These are phyloP conservation scores for Acanthamoeba polyphaga DNA, from an alignment of 208 protist genomes.

Conservation along the genomic window DNA sequence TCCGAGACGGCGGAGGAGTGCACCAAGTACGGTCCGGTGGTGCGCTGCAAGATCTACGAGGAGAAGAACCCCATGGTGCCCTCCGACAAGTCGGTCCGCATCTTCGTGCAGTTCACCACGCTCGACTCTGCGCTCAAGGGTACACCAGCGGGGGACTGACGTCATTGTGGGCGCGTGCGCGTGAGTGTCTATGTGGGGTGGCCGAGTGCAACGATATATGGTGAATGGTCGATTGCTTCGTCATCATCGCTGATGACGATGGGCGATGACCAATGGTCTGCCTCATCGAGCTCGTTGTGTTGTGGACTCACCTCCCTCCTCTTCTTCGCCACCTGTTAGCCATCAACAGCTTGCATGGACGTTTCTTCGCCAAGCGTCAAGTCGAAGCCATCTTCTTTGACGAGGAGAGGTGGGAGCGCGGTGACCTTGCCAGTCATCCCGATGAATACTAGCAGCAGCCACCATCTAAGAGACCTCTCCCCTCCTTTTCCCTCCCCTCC, in stretches of 20 bases:
- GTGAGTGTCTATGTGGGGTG: neutral
- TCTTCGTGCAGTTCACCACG: conserved; percentile 74
- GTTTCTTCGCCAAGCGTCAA: conserved; percentile 76
- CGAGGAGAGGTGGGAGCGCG: conserved; percentile 65
- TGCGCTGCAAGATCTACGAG: conserved; percentile 28
- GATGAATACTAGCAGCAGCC: conserved; percentile 15
- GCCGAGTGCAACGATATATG: too few species aligned
- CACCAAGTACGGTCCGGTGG: conserved; percentile 72
- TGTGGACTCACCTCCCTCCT: conserved; percentile 53
- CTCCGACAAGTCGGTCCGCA: conserved; percentile 73
- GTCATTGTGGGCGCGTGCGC: neutral
- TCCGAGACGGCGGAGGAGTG: conserved; percentile 77
- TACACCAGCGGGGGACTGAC: neutral
- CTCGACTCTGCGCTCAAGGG: conserved; percentile 67
- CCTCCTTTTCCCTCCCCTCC: neutral
- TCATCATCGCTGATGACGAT: neutral
- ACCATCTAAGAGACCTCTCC: neutral
- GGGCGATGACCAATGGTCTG: neutral
- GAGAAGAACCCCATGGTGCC: conserved; percentile 49
- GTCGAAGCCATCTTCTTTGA: conserved; percentile 78
- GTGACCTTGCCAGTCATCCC: conserved; percentile 72
- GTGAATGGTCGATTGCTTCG: too few species aligned
- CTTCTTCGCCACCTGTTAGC: conserved; percentile 60
- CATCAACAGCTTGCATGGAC: conserved; percentile 71
- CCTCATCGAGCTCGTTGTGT: neutral